Conservation (phyloP, 257 asterid species). For the Catharanthus roseus region DNA sequence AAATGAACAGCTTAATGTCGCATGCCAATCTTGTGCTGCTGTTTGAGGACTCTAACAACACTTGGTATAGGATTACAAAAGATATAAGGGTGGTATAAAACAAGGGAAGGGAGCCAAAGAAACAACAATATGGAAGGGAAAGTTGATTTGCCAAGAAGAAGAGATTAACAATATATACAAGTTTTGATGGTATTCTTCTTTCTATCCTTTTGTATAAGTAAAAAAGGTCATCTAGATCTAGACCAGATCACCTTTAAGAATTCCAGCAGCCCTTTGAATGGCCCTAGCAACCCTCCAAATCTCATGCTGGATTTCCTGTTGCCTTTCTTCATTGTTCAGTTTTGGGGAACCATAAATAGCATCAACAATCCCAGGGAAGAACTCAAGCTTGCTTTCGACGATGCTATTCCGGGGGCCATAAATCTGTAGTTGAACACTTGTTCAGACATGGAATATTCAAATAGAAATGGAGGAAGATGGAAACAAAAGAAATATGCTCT, state of each 20-base stretch:
- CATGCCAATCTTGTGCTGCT: too few relatives aligned
- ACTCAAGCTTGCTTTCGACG: constrained; percentile 40
- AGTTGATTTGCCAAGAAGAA: not conserved
- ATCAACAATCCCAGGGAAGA: constrained; percentile 75
- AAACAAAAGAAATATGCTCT: not conserved
- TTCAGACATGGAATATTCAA: not conserved
- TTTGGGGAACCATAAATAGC: constrained; percentile 28
- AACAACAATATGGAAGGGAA: not conserved
- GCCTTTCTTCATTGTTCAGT: constrained; percentile 23
- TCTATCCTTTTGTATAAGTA: not conserved
- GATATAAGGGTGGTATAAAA: too few relatives aligned
- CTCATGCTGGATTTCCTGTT: constrained; percentile 53
- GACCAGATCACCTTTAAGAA: constrained; percentile 56
- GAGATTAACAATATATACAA: not conserved
- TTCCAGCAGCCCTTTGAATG: constrained; percentile 57
- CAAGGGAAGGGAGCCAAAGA: too few relatives aligned
- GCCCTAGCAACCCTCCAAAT: constrained; percentile 87
- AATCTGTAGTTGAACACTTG: constrained; percentile 39
- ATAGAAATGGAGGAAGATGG: not conserved
- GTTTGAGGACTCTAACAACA: too few relatives aligned
- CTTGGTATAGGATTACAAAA: too few relatives aligned
- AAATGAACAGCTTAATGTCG: too few relatives aligned
- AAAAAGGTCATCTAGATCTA: too few relatives aligned
- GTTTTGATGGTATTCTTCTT: not conserved
- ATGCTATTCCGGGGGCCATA: constrained; percentile 65